Evolutionary conservation across 2,329 filamentous ascomycete genomes (phyloP).

Genomic region (Nothophoma quercina): DNA sequence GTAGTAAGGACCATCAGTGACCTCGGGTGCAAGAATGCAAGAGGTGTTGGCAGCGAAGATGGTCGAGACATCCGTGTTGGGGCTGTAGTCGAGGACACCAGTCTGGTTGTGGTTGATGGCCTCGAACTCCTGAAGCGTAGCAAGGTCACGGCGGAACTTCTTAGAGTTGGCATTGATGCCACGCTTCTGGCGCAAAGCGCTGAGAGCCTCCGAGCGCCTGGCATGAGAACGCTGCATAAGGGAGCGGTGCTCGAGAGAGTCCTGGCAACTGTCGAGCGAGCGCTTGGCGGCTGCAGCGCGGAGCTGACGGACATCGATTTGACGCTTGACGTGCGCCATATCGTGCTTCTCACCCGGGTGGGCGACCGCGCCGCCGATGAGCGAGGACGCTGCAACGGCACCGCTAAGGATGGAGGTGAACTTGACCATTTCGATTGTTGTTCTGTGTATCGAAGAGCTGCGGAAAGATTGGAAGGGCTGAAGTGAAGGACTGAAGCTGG

Average conservation of each 20-base stretch:
- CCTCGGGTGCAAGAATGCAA: constrained; percentile 36
- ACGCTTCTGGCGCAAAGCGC: constrained; percentile 34
- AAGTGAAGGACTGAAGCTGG: background rate
- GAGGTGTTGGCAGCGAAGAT: constrained; percentile 35
- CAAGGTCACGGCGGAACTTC: constrained; percentile 38
- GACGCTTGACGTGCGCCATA: constrained; percentile 36
- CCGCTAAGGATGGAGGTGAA: constrained; percentile 27
- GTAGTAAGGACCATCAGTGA: constrained; percentile 37
- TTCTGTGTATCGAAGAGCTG: background rate
- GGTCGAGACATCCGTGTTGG: constrained; percentile 17
- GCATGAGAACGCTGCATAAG: constrained; percentile 28
- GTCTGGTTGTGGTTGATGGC: constrained; percentile 43
- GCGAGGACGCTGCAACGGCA: constrained; percentile 26
- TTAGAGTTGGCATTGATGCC: constrained; percentile 31
- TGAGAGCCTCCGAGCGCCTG: constrained; percentile 29
- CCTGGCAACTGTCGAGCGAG: constrained; percentile 28
- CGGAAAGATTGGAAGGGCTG: background rate
- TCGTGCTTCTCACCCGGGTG: constrained; percentile 48
- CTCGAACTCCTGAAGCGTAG: constrained; percentile 40
- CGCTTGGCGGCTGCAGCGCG: constrained; percentile 28
- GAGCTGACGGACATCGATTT: constrained; percentile 37
- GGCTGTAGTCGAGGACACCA: constrained; percentile 23
- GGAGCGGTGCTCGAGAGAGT: constrained; percentile 25
- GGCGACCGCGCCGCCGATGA: constrained; percentile 28
- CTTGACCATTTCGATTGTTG: constrained; percentile 26